A percentile compares a stretch with the other conserved stretches of the same genome.
phyloP scores from a whole-genome alignment of 768 basidiomycete genomes.

The Rubroboletus pulcherrimus region DNA sequence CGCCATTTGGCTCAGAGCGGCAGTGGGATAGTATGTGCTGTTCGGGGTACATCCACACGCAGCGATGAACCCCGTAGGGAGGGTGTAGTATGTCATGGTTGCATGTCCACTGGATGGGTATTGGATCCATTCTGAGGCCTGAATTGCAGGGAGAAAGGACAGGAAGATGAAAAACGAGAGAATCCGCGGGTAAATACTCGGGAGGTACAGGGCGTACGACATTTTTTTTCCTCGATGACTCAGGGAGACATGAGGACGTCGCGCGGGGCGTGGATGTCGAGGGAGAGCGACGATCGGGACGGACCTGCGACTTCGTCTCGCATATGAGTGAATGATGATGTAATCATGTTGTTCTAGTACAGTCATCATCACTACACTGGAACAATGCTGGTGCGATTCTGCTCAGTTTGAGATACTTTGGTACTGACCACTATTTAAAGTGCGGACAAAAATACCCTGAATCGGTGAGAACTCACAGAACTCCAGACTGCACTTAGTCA shows the following conservation, averaged over 20 bases:
- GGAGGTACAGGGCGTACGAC: slow-evolving; percentile 1
- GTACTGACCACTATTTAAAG: not conserved
- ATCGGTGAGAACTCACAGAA: too few relatives aligned
- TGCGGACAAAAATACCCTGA: not conserved
- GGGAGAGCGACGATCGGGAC: not conserved
- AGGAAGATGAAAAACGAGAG: slow-evolving; percentile 24
- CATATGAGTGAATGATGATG: not conserved
- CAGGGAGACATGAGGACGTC: slow-evolving; percentile 14
- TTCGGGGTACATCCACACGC: slow-evolving; percentile 72
- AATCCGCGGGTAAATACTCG: slow-evolving; percentile 8
- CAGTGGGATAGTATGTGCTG: slow-evolving; percentile 70
- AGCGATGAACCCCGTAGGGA: slow-evolving; percentile 48
- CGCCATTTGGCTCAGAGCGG: slow-evolving; percentile 75
- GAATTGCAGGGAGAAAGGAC: slow-evolving; percentile 22
- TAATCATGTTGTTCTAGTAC: not conserved
- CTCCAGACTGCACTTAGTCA: not conserved
- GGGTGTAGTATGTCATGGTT: slow-evolving; percentile 73
- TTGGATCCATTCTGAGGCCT: slow-evolving; percentile 53
- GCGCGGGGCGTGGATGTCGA: not conserved
- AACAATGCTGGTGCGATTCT: not conserved
- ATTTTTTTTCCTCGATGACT: slow-evolving; percentile 13
- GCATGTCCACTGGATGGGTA: slow-evolving; percentile 62
- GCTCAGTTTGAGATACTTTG: not conserved
- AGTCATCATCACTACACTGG: not conserved
- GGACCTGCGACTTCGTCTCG: not conserved